phyloP scores from a whole-genome alignment of 805 yeast genomes.

The Starmerella ratchasimensis region DNA sequence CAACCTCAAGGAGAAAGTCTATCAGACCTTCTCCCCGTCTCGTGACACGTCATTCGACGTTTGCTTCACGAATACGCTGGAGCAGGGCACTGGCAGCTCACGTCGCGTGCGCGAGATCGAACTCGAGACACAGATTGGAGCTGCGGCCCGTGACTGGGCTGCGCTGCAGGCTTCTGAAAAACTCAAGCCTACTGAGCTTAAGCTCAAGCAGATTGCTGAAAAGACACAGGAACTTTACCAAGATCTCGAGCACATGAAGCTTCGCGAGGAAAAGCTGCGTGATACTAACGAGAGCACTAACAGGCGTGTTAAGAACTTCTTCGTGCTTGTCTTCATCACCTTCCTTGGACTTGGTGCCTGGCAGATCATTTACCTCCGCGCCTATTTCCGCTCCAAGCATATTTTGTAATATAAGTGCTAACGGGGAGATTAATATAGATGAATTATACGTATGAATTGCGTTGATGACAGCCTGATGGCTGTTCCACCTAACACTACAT shows the following conservation, averaged over 20 bases:
- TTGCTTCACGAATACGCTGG: conserved; percentile 61
- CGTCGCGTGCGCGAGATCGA: conserved; percentile 57
- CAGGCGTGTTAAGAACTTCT: conserved; percentile 79
- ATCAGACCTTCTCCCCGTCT: conserved; percentile 75
- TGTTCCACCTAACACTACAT: no score
- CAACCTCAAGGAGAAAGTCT: conserved; percentile 57
- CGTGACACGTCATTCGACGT: conserved; percentile 76
- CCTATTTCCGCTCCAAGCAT: conserved; percentile 53
- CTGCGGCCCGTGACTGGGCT: conserved; percentile 97
- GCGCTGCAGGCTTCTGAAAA: conserved; percentile 85
- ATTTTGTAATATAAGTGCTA: conserved; percentile 24
- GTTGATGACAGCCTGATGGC: no score
- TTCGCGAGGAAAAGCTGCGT: conserved; percentile 83
- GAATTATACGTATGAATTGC: no score
- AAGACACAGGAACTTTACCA: conserved; percentile 64
- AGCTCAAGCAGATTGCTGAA: conserved; percentile 75
- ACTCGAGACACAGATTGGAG: conserved; percentile 86
- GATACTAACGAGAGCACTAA: conserved; percentile 96
- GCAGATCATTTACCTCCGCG: conserved; percentile 86
- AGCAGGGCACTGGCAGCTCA: conserved; percentile 25
- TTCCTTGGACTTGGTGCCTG: conserved; percentile 73
- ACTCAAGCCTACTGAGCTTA: conserved; percentile 84
- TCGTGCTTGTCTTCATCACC: conserved; percentile 51
- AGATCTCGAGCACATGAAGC: conserved; percentile 71
- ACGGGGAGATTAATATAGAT: neutral